Evolutionary conservation across 2,329 filamentous ascomycete genomes (phyloP), one percentile per base, ranked within the genome.

Genomic region (Ophidiomyces ophidiicola): DNA sequence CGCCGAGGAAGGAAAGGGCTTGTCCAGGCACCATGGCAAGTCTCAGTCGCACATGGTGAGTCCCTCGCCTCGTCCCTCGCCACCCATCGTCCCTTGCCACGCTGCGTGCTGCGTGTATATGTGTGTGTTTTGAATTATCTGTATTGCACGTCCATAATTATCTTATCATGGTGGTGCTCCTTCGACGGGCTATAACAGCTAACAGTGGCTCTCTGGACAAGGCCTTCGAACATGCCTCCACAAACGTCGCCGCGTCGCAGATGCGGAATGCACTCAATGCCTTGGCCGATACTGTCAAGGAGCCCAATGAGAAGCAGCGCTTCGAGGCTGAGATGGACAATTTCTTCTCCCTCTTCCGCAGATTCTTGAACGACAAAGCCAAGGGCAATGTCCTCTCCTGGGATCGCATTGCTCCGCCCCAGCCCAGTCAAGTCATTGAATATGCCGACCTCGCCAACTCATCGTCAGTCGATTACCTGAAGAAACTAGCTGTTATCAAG

Each of bases 271-370:
- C 85, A 46, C 74, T 98, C 61, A 96, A 94, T 62, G 79, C 80
- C 63, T 80, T 98, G 48, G 75, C 83, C 53, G 90, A 98, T 68
- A 82, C 80, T 6, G 87, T 94, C 60, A 75, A 78, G 56, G 86
- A 96, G 60, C 72, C 81, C 41, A 69, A 61, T 21, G 71, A 76
- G 60, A 78, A 76, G 70, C 66, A 68, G 83, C 78, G 92, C 50
- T 96, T 96, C 64, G 88, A 96, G 70, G 92, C 87, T 3, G 88
- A 98, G 69, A 96, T 94, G 87, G 90, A 98, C 76, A 98, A 98
- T 78, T 98, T 98, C 74, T 98, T 98, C 61, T 81, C 86, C 45
- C 81, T 98, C 46, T 98, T 98, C 80, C 82, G 90, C 60, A 79
- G 90, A 67, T 98, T 94, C 68, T 72, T 98, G 48, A 94, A 94